Conservation (phyloP, 345 rosid species). For the Pugionium cornutum region DNA sequence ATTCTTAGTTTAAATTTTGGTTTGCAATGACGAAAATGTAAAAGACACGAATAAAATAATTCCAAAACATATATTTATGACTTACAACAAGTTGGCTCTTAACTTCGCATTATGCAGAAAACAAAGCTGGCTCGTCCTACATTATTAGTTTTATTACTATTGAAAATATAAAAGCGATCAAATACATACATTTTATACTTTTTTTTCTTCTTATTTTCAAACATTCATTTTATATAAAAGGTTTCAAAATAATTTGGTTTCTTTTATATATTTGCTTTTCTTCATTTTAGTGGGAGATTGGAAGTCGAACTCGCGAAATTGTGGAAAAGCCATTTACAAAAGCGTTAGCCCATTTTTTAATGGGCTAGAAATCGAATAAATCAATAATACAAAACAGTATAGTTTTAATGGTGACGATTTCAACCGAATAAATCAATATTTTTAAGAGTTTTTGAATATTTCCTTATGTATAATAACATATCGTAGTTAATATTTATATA, state of each 20-base stretch:
- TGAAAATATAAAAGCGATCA: background rate
- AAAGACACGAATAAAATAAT: background rate
- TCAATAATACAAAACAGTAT: no score
- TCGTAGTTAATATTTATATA: no score
- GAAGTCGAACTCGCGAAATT: background rate
- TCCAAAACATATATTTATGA: background rate
- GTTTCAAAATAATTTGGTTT: no score
- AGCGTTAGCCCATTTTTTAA: background rate
- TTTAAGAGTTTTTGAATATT: no score
- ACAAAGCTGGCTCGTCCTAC: background rate
- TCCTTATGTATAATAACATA: no score
- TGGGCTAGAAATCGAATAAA: background rate
- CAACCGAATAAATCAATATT: no score
- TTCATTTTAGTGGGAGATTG: no score
- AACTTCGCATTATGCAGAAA: slow-evolving; percentile 9
- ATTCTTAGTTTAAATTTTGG: background rate
- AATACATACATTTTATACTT: no score
- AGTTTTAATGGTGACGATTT: background rate
- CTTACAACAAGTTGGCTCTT: slow-evolving; percentile 25
- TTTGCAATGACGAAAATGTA: background rate
- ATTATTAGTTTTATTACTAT: no score
- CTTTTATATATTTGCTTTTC: no score
- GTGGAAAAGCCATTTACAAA: background rate
- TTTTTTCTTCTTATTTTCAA: no score
- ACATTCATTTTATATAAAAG: no score